phyloP scores from a whole-genome alignment of 176 grass and related monocot genomes.

The Pharus latifolius region DNA sequence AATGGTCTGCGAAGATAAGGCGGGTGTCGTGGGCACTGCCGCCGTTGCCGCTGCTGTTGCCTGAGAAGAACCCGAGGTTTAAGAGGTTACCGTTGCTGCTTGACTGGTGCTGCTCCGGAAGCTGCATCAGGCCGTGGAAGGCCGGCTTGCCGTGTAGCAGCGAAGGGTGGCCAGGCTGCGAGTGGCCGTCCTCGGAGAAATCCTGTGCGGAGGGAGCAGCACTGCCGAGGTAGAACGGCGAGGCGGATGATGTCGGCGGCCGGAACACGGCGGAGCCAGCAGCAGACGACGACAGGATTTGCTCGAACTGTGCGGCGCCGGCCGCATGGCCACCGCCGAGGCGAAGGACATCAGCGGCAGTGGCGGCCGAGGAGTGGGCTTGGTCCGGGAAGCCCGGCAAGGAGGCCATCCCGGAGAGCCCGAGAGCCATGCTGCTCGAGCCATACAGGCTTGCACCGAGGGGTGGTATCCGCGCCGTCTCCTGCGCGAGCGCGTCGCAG shows the following conservation, averaged over 20 bases:
- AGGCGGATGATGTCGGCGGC: slow-evolving; percentile 7
- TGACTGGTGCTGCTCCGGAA: slow-evolving; percentile 43
- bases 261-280: slow-evolving; percentile 32
- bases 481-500: slow-evolving; percentile 91
- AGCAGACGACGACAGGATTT: slow-evolving; percentile 24
- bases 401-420: slow-evolving; percentile 23
- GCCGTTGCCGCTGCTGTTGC: not conserved
- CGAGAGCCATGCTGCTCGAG: slow-evolving; percentile 41
- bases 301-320: slow-evolving; percentile 31
- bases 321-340: slow-evolving; percentile 19
- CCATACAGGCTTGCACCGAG: slow-evolving; percentile 46
- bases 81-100: slow-evolving; percentile 29
- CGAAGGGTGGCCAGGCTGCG: slow-evolving; percentile 20
- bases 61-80: slow-evolving; percentile 57
- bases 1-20: slow-evolving; percentile 38
- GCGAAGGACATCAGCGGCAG: slow-evolving; percentile 40
- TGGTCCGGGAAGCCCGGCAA: slow-evolving; percentile 42
- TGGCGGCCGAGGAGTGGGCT: slow-evolving; percentile 16
- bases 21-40: slow-evolving; percentile 33
- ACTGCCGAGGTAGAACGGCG: slow-evolving; percentile 41
- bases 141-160: slow-evolving; percentile 64
- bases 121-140: slow-evolving; percentile 76
- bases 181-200: slow-evolving; percentile 39
- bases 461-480: slow-evolving; percentile 50
- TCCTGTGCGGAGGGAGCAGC: slow-evolving; percentile 19